Conservation (phyloP, 352 stramenopile species). For the Achlya hypogyna region DNA sequence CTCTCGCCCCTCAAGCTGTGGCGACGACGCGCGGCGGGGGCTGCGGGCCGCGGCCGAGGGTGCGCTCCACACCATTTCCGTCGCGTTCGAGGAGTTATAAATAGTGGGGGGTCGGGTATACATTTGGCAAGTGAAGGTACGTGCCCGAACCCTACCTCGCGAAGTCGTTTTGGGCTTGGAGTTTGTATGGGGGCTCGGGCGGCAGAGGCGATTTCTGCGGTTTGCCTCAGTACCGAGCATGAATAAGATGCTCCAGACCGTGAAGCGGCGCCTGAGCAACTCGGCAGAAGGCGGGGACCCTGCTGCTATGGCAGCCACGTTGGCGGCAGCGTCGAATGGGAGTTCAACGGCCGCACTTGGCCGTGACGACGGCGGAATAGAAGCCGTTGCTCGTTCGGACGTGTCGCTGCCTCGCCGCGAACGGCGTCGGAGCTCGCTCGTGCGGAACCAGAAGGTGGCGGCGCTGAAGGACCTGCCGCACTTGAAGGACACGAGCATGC, state of each 20-base stretch:
- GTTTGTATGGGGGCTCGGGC: constrained; percentile 14
- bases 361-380: constrained; percentile 26
- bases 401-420: constrained; percentile 76
- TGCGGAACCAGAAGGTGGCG: constrained; percentile 80
- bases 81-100: neutral
- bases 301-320: neutral
- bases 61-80: neutral
- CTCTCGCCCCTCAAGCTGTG: no score
- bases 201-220: constrained; percentile 20
- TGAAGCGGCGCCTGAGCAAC: constrained; percentile 83
- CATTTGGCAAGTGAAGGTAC: neutral
- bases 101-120: neutral
- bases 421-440: constrained; percentile 69
- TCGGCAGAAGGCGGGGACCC: constrained; percentile 37
- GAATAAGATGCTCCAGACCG: constrained; percentile 86
- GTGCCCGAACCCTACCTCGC: constrained; percentile 16
- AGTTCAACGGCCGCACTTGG: neutral
- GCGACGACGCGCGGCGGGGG: no score
- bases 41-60: no score
- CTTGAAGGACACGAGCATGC: constrained; percentile 76
- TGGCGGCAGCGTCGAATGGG: neutral
- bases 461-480: constrained; percentile 77
- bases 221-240: constrained; percentile 27
- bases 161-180: neutral
- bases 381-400: constrained; percentile 68